A percentile compares a stretch with the other conserved stretches of the same genome.
Conservation (phyloP, 352 stramenopile species). For the Phytophthora pini region DNA sequence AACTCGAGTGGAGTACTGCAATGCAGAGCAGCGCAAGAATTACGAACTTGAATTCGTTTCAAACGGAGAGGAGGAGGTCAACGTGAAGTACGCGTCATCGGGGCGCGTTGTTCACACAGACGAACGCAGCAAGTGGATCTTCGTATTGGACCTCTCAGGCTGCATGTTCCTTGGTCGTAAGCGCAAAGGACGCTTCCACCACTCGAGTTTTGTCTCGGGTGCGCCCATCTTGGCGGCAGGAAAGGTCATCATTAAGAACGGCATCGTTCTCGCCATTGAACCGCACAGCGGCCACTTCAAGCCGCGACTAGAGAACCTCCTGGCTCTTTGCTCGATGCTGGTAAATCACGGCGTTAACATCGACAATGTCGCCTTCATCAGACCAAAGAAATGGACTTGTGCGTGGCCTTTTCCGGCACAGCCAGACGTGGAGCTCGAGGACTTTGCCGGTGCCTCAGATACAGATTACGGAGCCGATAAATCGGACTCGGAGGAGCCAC, state of each 20-base stretch:
- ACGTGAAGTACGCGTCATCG: slow-evolving; percentile 46
- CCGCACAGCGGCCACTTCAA: slow-evolving; percentile 84
- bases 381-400: slow-evolving; percentile 74
- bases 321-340: slow-evolving; percentile 51
- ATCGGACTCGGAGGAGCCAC: slow-evolving; percentile 47
- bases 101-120: slow-evolving; percentile 58
- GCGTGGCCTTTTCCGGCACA: slow-evolving; percentile 61
- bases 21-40: slow-evolving; percentile 36
- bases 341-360: slow-evolving; percentile 47
- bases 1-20: slow-evolving; percentile 66
- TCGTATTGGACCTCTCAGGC: slow-evolving; percentile 57
- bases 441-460: slow-evolving; percentile 46
- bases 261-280: slow-evolving; percentile 65
- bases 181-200: slow-evolving; percentile 74
- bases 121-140: slow-evolving; percentile 78
- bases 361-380: slow-evolving; percentile 57
- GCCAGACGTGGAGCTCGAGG: slow-evolving; percentile 44
- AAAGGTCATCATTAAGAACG: slow-evolving; percentile 69
- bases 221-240: slow-evolving; percentile 67
- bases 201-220: slow-evolving; percentile 80
- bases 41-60: slow-evolving; percentile 56
- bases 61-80: slow-evolving; percentile 4
- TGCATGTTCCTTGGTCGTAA: slow-evolving; percentile 75
- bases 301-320: slow-evolving; percentile 56
- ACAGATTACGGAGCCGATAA: slow-evolving; percentile 52